Conservation (phyloP, 164 flowering plant genomes). For the Hamamelis virginiana region DNA sequence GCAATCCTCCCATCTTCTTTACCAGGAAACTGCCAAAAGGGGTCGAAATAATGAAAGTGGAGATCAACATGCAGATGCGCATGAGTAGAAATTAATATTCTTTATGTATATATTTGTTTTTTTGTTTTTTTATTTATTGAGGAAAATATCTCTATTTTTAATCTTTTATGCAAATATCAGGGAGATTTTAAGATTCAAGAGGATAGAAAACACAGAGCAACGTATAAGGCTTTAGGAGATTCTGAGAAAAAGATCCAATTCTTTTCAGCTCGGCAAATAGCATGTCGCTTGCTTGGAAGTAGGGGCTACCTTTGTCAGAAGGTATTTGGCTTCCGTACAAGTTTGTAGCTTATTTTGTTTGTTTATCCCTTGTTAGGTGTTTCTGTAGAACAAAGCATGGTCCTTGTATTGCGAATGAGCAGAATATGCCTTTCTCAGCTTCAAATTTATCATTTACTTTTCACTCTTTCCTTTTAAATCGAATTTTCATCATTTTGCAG, state of each 20-base stretch:
- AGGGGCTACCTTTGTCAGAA: conserved; percentile 91
- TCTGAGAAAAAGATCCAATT: conserved; percentile 79
- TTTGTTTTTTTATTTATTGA: background rate
- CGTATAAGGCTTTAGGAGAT: conserved; percentile 60
- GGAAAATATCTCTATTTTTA: background rate
- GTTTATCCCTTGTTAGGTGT: background rate
- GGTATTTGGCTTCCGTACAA: conserved; percentile 39
- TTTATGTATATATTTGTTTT: background rate
- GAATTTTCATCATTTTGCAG: conserved; percentile 32
- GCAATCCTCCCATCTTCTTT: too few species aligned
- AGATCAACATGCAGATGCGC: too few species aligned
- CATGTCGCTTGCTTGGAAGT: conserved; percentile 94
- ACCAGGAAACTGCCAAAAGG: too few species aligned
- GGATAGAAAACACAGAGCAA: conserved; percentile 87
- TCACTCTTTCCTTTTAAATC: background rate
- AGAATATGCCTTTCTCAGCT: background rate
- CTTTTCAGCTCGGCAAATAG: conserved; percentile 90
- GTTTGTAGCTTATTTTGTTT: background rate
- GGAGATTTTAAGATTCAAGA: conserved; percentile 73
- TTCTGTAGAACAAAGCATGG: background rate
- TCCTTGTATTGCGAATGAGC: background rate
- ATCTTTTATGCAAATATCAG: conserved; percentile 29
- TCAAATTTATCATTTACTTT: background rate
- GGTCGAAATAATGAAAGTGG: too few species aligned
- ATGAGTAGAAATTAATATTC: too few species aligned